Evolutionary conservation across 2,329 filamentous ascomycete species (phyloP), one percentile per base, ranked within the genome.

Genomic region (Neurospora crassa): DNA sequence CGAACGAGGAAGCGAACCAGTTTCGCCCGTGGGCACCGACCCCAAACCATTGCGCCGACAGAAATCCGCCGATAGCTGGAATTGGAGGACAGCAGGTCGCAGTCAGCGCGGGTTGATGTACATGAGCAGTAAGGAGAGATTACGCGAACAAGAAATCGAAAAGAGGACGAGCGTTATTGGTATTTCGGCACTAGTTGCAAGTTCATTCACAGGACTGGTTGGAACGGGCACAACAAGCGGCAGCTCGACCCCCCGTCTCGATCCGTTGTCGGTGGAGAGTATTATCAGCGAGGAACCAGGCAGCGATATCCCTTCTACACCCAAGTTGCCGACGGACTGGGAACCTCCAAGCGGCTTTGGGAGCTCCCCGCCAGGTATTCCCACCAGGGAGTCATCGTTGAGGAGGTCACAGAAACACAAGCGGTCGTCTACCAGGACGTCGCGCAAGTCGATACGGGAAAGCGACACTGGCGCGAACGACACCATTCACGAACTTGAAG

Each of bases 41-140:
- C 77, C 87, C 73, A 82, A 82, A 73, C 82, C 82, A 68, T 77
- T 89, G 74, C 83, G 82, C 73, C 83, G 82, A 70, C 83, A 87
- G 76, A 81, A 82, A 59, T 90, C 88, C 1, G 82, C 85, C 73
- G 89, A 91, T 75, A 90, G 87, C 78, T 90, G 88, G 88, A 86
- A 86, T 24, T 87, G 83, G 78, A 90, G 88, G 77, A 81, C 84
- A 53, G 53, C 53, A 29, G 79, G 79, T 2, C 84, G 88, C 40
- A 82, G 82, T 71, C 80, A 86, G 73, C 88, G 86, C 77, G 87
- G 89, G 3, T 80, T 92, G 76, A 89, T 90, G 86, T 92, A 92
- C 77, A 92, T 91, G 89, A 89, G 86, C 81, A 92, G 91, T 67
- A 90, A 87, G 77, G 91, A 93, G 78, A 84, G 85, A 40, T 81